Base-by-base conservation (phyloP, 352 stramenopile species). In the Phytopythium aichiense region DNA sequence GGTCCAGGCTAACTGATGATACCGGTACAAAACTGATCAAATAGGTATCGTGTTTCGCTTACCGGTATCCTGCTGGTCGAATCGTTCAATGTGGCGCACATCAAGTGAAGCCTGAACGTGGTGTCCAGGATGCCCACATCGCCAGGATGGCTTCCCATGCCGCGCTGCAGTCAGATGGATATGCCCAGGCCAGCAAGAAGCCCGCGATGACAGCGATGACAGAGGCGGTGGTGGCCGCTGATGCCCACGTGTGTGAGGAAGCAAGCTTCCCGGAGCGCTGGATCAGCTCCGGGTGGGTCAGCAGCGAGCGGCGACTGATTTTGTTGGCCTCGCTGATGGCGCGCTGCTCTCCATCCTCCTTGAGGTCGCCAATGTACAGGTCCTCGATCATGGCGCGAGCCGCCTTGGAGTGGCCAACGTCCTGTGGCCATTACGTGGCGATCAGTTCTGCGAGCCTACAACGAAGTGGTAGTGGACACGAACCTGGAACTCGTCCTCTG, bases 381-480 rank as follows among this genome's bases (percentile, higher is more conserved):
- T 98, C 89, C 33, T 86, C 72, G 52, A 98, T 74, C 74, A 97
- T 92, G 25, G 90, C 72, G 48, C 83, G 74, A 4, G 94, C 94
- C 46, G 93, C 88, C 31, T 81, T 88, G 18, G 92, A 98, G 68
- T 98, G 94, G 2, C 90, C 92, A 65, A 98, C 96, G 59, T 98
- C 91, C 71, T 98, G 49, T 8, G 4, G 20, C 7, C 22, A 71
- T 92, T 77, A 73, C 88, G 69, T 38, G 81, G 76, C 52, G 67
- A 63, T 13, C 87, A 71, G 67, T 87, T 58, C 12, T 1, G 15
- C 38, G 18, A 7, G 38, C 18, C 38, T 43, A 43, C 12, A 43
- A 7, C 38, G 18, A 43, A 43, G 2, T 13, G 15, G 12, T 7
- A 43, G 13, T 25, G n/a, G 16, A 50, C 1, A 16, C 31, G 18